Base-by-base conservation (phyloP, 495 filamentous ascomycete genomes). In the Daldinia vernicosa region DNA sequence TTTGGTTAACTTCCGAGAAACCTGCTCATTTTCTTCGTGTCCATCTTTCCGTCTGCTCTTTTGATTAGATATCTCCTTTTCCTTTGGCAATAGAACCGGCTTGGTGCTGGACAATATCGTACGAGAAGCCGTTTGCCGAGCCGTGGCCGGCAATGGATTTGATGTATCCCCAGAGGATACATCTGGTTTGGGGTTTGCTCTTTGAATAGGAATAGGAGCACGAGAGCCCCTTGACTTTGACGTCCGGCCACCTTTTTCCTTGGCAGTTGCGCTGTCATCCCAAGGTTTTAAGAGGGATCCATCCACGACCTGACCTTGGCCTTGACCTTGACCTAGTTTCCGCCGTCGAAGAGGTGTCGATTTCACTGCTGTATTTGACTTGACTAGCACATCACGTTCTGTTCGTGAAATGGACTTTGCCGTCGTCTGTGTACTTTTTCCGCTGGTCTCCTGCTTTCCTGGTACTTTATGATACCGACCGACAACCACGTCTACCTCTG, bases 291-390 rank as follows among this genome's bases (percentile, higher is more conserved):
- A 45, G n/a, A 77, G 75, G 11, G 75, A 74, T 4, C 63, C 47
- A n/a, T 66, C 74, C 11, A 68, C 35, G 11, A 71, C 37, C 45
- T 75, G 75, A 12, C 59, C 54, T 22, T 63, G 73, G 19, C 66
- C 74, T 17, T 75, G 75, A 12, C 59, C 54, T 22, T 63, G 73
- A n/a, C 66, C 74, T 17, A 77, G 56, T 60, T 76, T 77, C 7
- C 75, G 65, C 19, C 70, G 67, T 30, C 75, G 74, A 39, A 70
- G 65, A 28, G 70, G 65, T 8, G 70, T 75, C 7, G 60, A 64
- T 63, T 66, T 77, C 55, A 32, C 35, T 22, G 39, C 45, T 6
- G 47, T 1, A 24, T 22, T 58, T 39, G 45, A 27, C 26, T 69
- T 26, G 14, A n/a, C 9, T 12, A 43, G 26, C 15, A 28, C 57